phyloP scores from a whole-genome alignment of 1,139 yeast species.

The Saccharomyces hybrid region DNA sequence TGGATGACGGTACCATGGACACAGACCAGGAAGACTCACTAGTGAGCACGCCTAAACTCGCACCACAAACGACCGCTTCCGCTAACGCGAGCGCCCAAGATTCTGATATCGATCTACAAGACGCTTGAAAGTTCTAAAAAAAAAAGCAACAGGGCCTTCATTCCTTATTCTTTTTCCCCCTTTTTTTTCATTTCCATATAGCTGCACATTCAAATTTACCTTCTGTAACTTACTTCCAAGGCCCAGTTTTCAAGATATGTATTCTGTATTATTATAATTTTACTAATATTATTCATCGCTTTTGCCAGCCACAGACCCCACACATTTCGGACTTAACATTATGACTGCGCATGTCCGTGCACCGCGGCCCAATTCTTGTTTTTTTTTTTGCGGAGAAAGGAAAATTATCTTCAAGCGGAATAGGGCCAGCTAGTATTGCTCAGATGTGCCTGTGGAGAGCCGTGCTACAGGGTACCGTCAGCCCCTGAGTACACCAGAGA shows the following conservation, averaged over 20 bases:
- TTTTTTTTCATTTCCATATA: background rate
- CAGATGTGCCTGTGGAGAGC: background rate
- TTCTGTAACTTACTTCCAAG: background rate
- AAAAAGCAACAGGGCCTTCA: background rate
- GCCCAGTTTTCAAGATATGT: background rate
- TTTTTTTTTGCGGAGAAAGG: background rate
- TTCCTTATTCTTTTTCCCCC: too few species aligned
- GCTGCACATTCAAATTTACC: background rate
- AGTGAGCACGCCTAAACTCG: background rate
- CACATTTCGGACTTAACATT: background rate
- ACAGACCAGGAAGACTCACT: slow-evolving; percentile 5
- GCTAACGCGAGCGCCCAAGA: background rate
- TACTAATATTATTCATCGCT: background rate
- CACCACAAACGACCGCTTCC: background rate
- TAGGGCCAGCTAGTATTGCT: background rate
- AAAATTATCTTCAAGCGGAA: background rate
- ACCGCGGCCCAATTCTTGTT: background rate
- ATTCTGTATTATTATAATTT: background rate
- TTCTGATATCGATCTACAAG: background rate
- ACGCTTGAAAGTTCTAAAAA: background rate
- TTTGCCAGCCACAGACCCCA: background rate
- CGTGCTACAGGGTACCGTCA: background rate
- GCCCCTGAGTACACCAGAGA: background rate
- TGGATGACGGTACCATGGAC: slow-evolving; percentile 32
- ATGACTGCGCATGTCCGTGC: background rate